Evolutionary conservation across 2,329 filamentous ascomycete species (phyloP).

Genomic region (Colletotrichum aenigma): DNA sequence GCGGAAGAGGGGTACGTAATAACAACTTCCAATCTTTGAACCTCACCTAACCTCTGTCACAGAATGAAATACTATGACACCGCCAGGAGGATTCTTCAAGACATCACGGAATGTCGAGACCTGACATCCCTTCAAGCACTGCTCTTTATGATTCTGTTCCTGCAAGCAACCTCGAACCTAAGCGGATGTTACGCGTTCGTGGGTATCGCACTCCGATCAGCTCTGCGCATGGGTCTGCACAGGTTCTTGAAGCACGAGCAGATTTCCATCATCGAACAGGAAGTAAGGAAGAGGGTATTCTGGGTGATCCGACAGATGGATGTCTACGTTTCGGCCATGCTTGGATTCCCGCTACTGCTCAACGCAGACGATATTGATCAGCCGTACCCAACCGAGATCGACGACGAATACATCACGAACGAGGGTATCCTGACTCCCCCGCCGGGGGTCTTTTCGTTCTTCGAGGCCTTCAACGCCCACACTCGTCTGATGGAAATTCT

Average conservation of each 20-base stretch:
- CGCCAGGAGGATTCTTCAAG: conserved; percentile 68
- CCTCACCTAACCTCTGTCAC: conserved; percentile 24
- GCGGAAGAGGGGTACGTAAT: conserved; percentile 59
- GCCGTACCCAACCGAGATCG: conserved; percentile 65
- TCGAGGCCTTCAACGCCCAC: conserved; percentile 70
- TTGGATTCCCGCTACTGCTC: conserved; percentile 69
- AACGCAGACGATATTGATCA: conserved; percentile 71
- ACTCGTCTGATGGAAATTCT: conserved; percentile 68
- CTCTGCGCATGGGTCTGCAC: conserved; percentile 79
- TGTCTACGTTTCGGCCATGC: conserved; percentile 69
- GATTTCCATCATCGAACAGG: conserved; percentile 66
- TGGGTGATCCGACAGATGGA: conserved; percentile 74
- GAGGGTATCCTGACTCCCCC: conserved; percentile 61
- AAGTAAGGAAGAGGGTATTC: conserved; percentile 68
- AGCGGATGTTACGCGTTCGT: conserved; percentile 83
- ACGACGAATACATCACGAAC: conserved; percentile 70
- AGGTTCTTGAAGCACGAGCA: conserved; percentile 70
- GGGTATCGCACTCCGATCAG: conserved; percentile 76
- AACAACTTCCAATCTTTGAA: neutral
- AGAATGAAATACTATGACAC: conserved; percentile 78
- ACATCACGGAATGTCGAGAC: conserved; percentile 74
- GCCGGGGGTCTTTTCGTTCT: conserved; percentile 60
- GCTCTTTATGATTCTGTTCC: conserved; percentile 80
- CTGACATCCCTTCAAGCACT: conserved; percentile 76
- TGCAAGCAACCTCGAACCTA: conserved; percentile 79